Percentiles rank a stretch among this genome's conserved stretches.
Evolutionary conservation across 768 basidiomycete species (phyloP).

Genomic region (Tylopilus rubrobrunneus): DNA sequence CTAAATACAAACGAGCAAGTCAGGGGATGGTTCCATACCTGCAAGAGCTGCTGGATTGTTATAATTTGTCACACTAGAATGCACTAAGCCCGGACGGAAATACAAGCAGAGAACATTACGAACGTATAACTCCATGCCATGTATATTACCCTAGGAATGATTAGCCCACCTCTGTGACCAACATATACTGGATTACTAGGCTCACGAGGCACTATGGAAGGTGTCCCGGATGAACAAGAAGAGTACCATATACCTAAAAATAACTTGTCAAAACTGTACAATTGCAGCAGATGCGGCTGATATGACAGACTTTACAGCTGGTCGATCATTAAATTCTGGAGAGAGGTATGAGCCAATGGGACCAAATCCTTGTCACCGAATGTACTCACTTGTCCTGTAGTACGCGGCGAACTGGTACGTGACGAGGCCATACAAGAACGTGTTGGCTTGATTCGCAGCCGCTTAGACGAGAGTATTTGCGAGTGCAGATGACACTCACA

Average conservation of each 20-base stretch:
- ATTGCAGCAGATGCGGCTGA: not conserved
- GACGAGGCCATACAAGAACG: conserved; percentile 39
- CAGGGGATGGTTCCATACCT: not conserved
- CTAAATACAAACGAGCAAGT: not conserved
- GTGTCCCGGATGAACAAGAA: conserved; percentile 20
- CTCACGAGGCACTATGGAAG: conserved; percentile 17
- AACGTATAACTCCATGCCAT: conserved; percentile 18
- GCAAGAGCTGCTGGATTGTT: conserved; percentile 13
- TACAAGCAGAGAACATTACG: not conserved
- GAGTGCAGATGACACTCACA: not conserved
- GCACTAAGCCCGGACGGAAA: not conserved
- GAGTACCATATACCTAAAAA: conserved; percentile 13
- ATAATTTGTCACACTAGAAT: conserved; percentile 9
- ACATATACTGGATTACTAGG: not conserved
- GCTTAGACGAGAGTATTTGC: too few relatives aligned
- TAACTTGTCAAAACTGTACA: not conserved
- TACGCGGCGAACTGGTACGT: conserved; percentile 40
- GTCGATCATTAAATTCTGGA: conserved; percentile 16
- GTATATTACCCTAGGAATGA: conserved; percentile 10
- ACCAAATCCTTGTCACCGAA: not conserved
- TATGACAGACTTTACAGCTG: conserved; percentile 4
- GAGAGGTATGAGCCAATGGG: not conserved
- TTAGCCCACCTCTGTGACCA: not conserved
- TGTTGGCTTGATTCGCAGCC: conserved; percentile 1
- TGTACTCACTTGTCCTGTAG: conserved; percentile 7